Base-by-base conservation (phyloP, 1,284 basidiomycete genomes). In the Naganishia sp. region DNA sequence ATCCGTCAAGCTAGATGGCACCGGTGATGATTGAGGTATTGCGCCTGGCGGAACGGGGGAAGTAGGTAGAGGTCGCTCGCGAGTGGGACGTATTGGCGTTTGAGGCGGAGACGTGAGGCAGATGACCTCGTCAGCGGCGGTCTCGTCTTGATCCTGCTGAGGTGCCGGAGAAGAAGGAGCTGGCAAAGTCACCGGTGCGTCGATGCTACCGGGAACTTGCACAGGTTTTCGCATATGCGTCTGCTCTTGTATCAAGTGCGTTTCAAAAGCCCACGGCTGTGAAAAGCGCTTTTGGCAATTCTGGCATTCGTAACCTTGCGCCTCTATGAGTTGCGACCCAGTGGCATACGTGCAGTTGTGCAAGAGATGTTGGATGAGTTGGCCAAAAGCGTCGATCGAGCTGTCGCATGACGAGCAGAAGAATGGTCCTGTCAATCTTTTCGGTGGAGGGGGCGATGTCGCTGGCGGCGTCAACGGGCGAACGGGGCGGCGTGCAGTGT, bases 211-310 rank as follows among this genome's bases (percentile, higher is more conserved):
- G 28, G 28, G 28, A 28, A 28, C 28, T 3, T 1, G 28, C 28
- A 28, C n/a, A n/a, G 18, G 46, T 32, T 13, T 23, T 3, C 57
- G 57, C 57, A 60, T 60, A 11, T 60, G 57, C n/a, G n/a, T 60
- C 32, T 25, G 47, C 18, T 60, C 32, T 28, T 32, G 32, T 3
- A 46, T 23, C 10, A 60, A 46, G 49, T 60, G 57, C 18, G 32
- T 23, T 21, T 60, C 57, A 18, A 60, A 60, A 18, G 28, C 57
- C 35, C n/a, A n/a, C 11, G 45, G 57, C 31, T 49, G 32, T 4
- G 45, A 49, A 32, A 49, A 60, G 3, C 31, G 11, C 23, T 60
- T 49, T 4, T 23, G 9, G 35, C 57, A 60, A 18, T 46, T 50
- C n/a, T 60, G 57, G 35, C 57, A 60, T 9, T 10, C 5, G 32